Evolutionary conservation across 2,329 filamentous ascomycete species (phyloP).

Genomic region (Aspergillus felis): DNA sequence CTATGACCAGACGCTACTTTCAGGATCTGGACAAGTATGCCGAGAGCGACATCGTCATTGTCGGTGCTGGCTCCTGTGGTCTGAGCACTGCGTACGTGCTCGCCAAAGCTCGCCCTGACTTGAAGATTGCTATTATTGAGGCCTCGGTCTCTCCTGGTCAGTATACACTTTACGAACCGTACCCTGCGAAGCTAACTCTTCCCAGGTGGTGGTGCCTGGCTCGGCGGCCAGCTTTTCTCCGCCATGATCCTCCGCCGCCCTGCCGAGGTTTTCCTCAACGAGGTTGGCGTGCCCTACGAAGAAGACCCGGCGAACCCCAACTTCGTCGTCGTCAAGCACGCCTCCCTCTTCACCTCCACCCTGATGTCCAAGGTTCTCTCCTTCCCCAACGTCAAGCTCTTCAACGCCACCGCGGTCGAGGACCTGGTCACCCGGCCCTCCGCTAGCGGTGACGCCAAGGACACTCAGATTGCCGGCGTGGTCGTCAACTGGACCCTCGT

Average conservation of each 20-base stretch:
- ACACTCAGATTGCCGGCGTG: conserved; percentile 75
- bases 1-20: conserved; percentile 94
- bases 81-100: conserved; percentile 81
- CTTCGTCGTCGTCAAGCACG: conserved; percentile 91
- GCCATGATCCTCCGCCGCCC: conserved; percentile 96
- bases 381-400: conserved; percentile 91
- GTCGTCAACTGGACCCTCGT: conserved; percentile 97
- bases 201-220: conserved; percentile 78
- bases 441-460: conserved; percentile 43
- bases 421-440: conserved; percentile 79
- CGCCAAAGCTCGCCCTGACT: conserved; percentile 76
- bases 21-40: conserved; percentile 81
- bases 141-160: conserved; percentile 72
- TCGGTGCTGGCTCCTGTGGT: conserved; percentile 85
- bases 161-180: conserved; percentile 5
- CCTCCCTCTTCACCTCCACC: conserved; percentile 86
- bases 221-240: conserved; percentile 89
- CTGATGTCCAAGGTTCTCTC: conserved; percentile 76
- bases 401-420: conserved; percentile 91
- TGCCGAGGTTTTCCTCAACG: conserved; percentile 76
- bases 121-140: conserved; percentile 89
- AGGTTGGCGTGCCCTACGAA: conserved; percentile 79
- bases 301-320: conserved; percentile 82
- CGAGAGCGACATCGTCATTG: conserved; percentile 90
- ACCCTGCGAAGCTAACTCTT: conserved; percentile 4